Evolutionary conservation across 345 rosid genomes (phyloP), one percentile per base, ranked within the genome.

Genomic region (Citrus unshiu): DNA sequence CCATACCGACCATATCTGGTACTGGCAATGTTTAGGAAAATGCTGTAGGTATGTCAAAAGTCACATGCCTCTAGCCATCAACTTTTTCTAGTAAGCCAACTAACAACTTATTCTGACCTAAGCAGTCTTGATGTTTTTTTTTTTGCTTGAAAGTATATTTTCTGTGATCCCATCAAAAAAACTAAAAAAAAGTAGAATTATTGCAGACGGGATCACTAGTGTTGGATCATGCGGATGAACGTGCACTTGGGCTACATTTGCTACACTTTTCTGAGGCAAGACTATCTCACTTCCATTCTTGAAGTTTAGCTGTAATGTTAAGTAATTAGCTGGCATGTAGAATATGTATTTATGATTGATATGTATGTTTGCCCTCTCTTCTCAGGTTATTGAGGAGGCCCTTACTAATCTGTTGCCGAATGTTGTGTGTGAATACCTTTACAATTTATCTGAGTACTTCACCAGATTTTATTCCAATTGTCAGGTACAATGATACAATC

Each of bases 301-400:
- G 57, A 46, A 46, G 34, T 24, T 72, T 72, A 57, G 70, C 43
- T 35, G 61, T 32, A 29, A 35, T 18, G 6, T 68, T 32, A 7
- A 8, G 67, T 77, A 12, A 59, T 30, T 54, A 75, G 61, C 63
- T 74, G 37, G 35, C 22, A 1, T n/a, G 1, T 25, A 13, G 18
- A 24, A 35, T 56, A 5, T 66, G 10, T 32, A 60, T 18, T 60
- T 34, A 18, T 35, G 46, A 63, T 68, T n/a, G 21, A 75, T 46
- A 46, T 13, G 5, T 74, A 76, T 49, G 46, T 49, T 54, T 70
- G 58, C 63, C 21, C 7, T 49, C 7, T 2, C 67, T 35, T 83
- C 79, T 72, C 93, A 95, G 98, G 87, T 86, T 75, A 97, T 95
- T 6, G 97, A 95, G 82, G 98, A 92, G 76, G 97, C 97, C 56